Conservation (phyloP, 495 filamentous ascomycete genomes). For the Saxophila tyrrhenica region DNA sequence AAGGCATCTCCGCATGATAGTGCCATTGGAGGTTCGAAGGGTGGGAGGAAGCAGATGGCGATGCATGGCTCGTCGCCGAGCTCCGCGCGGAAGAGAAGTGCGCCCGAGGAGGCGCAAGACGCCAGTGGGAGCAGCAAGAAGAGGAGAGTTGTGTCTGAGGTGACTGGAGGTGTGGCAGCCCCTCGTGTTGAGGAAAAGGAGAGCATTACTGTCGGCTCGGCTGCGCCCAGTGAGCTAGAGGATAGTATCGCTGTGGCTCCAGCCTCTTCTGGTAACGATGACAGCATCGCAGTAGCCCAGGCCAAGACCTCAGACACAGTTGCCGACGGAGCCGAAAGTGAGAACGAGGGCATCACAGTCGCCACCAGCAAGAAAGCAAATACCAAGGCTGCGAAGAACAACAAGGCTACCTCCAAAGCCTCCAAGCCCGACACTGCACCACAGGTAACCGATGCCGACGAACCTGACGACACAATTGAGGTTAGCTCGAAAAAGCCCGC, state of each 20-base stretch:
- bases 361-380: not conserved
- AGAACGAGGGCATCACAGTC: not conserved
- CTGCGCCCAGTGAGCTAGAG: not conserved
- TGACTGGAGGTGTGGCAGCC: not conserved
- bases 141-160: not conserved
- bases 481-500: not conserved
- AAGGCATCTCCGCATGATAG: slow-evolving; percentile 10
- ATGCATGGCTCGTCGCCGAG: not conserved
- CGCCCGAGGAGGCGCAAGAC: not conserved
- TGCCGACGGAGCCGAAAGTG: not conserved
- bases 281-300: not conserved
- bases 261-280: not conserved
- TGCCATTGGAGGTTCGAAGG: slow-evolving; percentile 1
- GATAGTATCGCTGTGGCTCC: not conserved
- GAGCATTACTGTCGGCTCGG: not conserved
- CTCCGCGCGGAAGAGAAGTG: not conserved
- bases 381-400: not conserved
- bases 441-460: not conserved
- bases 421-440: no score
- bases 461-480: not conserved
- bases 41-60: not conserved
- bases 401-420: not conserved
- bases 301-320: not conserved
- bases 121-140: not conserved
- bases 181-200: not conserved